Base-by-base conservation (phyloP, 768 basidiomycete species). In the Gelatoporia subvermispora region DNA sequence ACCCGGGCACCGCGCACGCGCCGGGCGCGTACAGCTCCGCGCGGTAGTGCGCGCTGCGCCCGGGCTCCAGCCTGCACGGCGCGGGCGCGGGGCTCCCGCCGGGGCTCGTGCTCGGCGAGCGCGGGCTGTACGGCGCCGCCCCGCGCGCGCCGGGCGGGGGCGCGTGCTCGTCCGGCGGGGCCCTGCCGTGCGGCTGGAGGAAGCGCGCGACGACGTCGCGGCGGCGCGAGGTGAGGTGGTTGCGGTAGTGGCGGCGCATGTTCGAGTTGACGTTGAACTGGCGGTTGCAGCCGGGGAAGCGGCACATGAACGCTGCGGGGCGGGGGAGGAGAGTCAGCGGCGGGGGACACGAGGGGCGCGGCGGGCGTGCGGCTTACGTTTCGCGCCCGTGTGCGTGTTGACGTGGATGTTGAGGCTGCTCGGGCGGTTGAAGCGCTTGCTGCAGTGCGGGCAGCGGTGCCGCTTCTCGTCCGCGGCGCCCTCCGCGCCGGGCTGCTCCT, bases 261-360 rank as follows among this genome's bases (percentile, higher is more conserved):
- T 90, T 91, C 0, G 85, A 87, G 61, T 88, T 87, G 41, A 88
- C 88, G 54, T 88, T 89, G 67, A 90, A 90, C 50, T 84, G 78
- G 28, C 85, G 76, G 35, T 82, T 83, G 61, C 87, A 89, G 37
- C 80, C 76, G 5, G 82, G 84, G 72, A 72, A 85, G 3, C 85
- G 84, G 56, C 88, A 90, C 36, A 77, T 72, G 67, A 85, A 88
- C 17, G 86, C 88, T 85, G 61, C 37, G 52, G 35, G 36, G 18
- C 16, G 41, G 17, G 23, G 17, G 25, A 37, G 35, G 10, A 31
- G 37, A 24, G 11, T 17, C n/a, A 11, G 10, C 16, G 8, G 13
- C 22, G 42, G 23, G 10, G 13, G 53, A 23, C 20, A 31, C 20
- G 42, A 3, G 28, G 11, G 42, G 28, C 28, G 28, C 28, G 13